phyloP scores from a whole-genome alignment of 345 rosid species.

The Aethionema arabicum region DNA sequence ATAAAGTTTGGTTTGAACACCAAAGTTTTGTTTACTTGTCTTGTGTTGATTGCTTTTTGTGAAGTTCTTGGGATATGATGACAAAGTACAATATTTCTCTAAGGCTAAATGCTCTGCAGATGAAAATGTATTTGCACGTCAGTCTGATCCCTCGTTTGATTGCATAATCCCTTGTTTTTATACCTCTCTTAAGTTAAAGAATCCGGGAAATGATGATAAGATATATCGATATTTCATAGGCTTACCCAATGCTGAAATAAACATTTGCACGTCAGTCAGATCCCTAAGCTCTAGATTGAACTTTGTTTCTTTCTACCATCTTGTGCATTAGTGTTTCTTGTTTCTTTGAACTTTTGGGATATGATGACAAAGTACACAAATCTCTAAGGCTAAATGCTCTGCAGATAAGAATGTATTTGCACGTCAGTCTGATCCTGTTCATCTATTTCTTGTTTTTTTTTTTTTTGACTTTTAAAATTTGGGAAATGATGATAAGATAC shows the following conservation, averaged over 20 bases:
- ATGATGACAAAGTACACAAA: slow-evolving; percentile 35
- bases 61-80: slow-evolving; percentile 37
- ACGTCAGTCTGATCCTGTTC: slow-evolving; percentile 56
- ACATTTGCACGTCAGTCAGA: slow-evolving; percentile 71
- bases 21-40: not conserved
- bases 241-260: slow-evolving; percentile 46
- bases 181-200: not conserved
- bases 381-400: slow-evolving; percentile 34
- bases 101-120: slow-evolving; percentile 40
- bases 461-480: slow-evolving; percentile 2
- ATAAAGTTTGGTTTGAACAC: no score
- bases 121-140: slow-evolving; percentile 49
- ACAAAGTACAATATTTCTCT: slow-evolving; percentile 23
- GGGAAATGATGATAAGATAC: slow-evolving; percentile 51
- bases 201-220: slow-evolving; percentile 51
- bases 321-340: not conserved
- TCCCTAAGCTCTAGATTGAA: slow-evolving; percentile 26
- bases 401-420: slow-evolving; percentile 46
- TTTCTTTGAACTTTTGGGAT: slow-evolving; percentile 20
- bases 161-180: not conserved
- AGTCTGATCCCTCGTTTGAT: slow-evolving; percentile 43
- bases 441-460: not conserved
- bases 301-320: no score
- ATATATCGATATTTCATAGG: slow-evolving; percentile 38
- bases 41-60: not conserved